A percentile compares a stretch with the other conserved stretches of the same genome.
phyloP scores from a whole-genome alignment of 1,284 basidiomycete genomes.

The Papiliotrema fonsecae region DNA sequence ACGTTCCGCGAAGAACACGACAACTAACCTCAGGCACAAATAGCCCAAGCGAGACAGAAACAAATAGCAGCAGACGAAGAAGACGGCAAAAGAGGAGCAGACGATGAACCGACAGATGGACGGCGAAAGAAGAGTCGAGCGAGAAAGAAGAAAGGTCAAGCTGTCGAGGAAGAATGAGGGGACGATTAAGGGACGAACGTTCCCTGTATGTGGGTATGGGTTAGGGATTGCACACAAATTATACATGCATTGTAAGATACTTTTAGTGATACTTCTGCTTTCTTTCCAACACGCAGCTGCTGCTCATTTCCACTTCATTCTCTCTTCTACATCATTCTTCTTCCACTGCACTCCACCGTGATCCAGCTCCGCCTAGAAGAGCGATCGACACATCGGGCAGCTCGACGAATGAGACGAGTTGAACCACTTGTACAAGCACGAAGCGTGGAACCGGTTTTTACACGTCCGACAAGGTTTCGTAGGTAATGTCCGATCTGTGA shows the following conservation, averaged over 20 bases:
- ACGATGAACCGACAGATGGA: constrained; percentile 13
- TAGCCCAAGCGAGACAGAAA: constrained; percentile 22
- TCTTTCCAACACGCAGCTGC: no score
- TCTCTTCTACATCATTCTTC: no score
- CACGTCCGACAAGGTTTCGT: constrained; percentile 91
- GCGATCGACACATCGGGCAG: constrained; percentile 78
- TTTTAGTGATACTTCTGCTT: neutral
- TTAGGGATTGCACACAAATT: no score
- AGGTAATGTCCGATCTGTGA: constrained; percentile 82
- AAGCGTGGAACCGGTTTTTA: constrained; percentile 91
- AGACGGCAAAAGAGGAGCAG: constrained; percentile 11
- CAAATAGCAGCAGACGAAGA: constrained; percentile 14
- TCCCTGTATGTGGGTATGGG: neutral
- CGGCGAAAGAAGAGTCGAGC: constrained; percentile 1
- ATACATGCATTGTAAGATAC: neutral
- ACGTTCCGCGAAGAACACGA: no score
- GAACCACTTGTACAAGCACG: constrained; percentile 95
- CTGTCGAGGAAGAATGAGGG: neutral
- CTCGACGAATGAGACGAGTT: constrained; percentile 76
- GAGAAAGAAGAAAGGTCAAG: constrained; percentile 18
- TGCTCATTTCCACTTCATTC: no score
- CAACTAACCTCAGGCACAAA: constrained; percentile 24
- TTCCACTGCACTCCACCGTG: no score
- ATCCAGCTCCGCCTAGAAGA: constrained; percentile 51
- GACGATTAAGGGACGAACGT: neutral